Evolutionary conservation across 441 rosid genomes (phyloP).

Genomic region (Croton setiger): DNA sequence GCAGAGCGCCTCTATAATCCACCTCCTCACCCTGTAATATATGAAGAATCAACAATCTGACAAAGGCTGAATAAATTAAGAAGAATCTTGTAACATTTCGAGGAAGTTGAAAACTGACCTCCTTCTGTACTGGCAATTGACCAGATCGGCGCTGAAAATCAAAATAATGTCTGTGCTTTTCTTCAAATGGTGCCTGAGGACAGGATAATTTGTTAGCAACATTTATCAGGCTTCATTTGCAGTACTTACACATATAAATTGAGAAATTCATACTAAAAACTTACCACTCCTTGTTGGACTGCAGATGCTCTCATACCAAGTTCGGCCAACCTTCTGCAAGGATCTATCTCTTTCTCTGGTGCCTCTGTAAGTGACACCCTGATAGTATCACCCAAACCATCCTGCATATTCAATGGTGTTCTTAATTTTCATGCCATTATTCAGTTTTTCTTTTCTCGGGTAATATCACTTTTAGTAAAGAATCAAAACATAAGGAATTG

Average conservation of each 20-base stretch:
- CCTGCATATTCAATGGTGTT: slow-evolving; percentile 42
- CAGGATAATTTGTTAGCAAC: slow-evolving; percentile 8
- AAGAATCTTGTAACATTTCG: not conserved
- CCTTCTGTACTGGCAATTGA: slow-evolving; percentile 84
- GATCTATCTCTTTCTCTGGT: slow-evolving; percentile 97
- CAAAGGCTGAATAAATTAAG: slow-evolving; percentile 8
- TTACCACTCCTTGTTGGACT: slow-evolving; percentile 92
- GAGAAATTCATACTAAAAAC: slow-evolving; percentile 24
- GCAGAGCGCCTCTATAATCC: slow-evolving; percentile 88
- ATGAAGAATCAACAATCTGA: slow-evolving; percentile 16
- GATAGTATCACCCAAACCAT: slow-evolving; percentile 97
- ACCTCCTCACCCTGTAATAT: slow-evolving; percentile 78
- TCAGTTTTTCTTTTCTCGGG: not conserved
- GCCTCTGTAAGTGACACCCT: slow-evolving; percentile 96
- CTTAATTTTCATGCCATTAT: not conserved
- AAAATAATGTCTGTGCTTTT: slow-evolving; percentile 86
- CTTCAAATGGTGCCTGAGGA: slow-evolving; percentile 84
- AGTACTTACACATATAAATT: slow-evolving; percentile 17
- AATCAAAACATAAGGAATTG: not conserved
- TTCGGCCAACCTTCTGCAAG: slow-evolving; percentile 82
- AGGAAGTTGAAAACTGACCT: slow-evolving; percentile 43
- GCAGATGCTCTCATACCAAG: slow-evolving; percentile 83
- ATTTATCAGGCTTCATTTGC: slow-evolving; percentile 3
- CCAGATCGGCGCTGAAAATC: slow-evolving; percentile 93
- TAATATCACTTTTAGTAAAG: slow-evolving; percentile 1